Base-by-base conservation (phyloP, 2,329 filamentous ascomycete genomes). In the Fusarium oxysporum region DNA sequence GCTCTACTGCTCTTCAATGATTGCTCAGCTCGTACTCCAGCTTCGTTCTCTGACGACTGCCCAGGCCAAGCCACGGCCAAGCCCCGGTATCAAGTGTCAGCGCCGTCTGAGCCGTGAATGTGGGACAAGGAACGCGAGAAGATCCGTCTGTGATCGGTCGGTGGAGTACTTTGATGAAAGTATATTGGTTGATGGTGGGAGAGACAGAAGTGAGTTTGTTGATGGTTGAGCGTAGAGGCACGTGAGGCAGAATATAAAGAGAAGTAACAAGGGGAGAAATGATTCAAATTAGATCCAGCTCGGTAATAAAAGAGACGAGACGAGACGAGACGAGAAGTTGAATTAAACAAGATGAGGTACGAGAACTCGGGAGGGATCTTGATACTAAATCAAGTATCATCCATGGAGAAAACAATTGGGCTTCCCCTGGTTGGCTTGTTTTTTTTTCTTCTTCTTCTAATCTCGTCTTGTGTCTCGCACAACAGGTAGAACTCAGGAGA, bases 51-150 rank as follows among this genome's bases (percentile, higher is more conserved):
- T 67, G 48, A 35, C 41, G 30, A 58, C 37, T 45, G 64, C 41
- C 56, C 40, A 62, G 38, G 61, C 70, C 64, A 70, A 77, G 68
- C 73, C 71, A 73, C 68, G 55, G 64, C 72, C 73, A 77, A 77
- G 75, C 71, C 65, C 62, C 56, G 33, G 43, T 45, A 37, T 63
- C 57, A 35, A 66, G 41, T 66, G 62, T 61, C 68, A 73, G 73
- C 72, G 63, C 71, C 69, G 71, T 70, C 55, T 57, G 70, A 71
- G 50, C 55, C 59, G 68, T 51, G 43, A 54, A 38, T 54, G 73
- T 73, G 67, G 70, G 70, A 74, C 48, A 30, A 47, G 53, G 30
- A 63, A 55, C 60, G 60, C 63, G 57, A 60, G n/a, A 23, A 55
- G 53, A 59, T 55, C 57, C 35, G 58, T 44, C 32, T n/a, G n/a